Base-by-base conservation (phyloP, 768 basidiomycete genomes). In the Dentipellis fragilis region DNA sequence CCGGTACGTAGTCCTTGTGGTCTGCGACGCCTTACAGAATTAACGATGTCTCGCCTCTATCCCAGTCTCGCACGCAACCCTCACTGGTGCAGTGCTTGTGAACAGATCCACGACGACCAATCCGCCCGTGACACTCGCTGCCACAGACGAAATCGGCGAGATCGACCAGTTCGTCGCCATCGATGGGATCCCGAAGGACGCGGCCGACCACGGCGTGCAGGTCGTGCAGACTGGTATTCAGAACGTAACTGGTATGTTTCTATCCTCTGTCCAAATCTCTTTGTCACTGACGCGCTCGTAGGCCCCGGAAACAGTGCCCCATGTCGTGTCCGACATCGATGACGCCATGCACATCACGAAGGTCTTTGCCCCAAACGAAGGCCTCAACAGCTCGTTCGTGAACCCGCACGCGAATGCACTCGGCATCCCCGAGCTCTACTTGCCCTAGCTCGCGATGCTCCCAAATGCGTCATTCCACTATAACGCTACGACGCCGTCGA, bases 301-400 rank as follows among this genome's bases (percentile, higher is more conserved):
- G 59, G 63, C 5, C 63, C 63, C 3, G 61, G 63, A 1, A 70
- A 70, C 47, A 62, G 29, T 66, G 14, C 55, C 66, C 55, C 67
- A 67, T n/a, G 57, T 69, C 54, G 65, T 70, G 39, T 65, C 64
- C 36, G 69, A 70, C 60, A 68, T 70, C 51, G 69, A 70, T 61
- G 69, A 70, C 54, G 68, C 69, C 34, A 65, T 69, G 56, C 66
- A 68, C 14, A 63, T 67, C 53, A 69, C 68, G 22, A 63, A 69
- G n/a, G 68, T 70, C 35, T 69, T 67, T 58, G 60, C 65, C 8
- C 69, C 69, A 19, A 61, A 66, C 54, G 40, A 68, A 45, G 68
- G 67, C 1, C 65, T 69, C 16, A 54, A 58, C 53, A 69, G 69
- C 61, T 67, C 67, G 12, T 68, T 70, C 54, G 67, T 64, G 6